A percentile compares a stretch with the other conserved stretches of the same genome.
These are phyloP conservation scores for Nyctanthes arbortristis DNA, from an alignment of 257 asterid species.

Conservation along the genomic window DNA sequence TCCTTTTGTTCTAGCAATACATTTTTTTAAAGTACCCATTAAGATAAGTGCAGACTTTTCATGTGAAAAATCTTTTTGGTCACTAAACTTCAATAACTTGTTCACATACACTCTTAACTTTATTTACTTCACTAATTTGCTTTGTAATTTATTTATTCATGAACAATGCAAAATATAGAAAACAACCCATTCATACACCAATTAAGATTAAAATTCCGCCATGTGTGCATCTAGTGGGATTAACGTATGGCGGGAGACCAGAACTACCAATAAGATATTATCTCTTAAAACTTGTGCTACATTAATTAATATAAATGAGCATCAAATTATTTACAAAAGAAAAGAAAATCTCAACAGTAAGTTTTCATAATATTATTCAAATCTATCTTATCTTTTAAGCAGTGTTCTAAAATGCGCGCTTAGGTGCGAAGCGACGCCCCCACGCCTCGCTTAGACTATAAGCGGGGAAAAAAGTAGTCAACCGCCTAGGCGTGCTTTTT, in stretches of 20 bases:
- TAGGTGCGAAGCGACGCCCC: no score
- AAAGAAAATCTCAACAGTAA: neutral
- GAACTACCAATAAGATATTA: neutral
- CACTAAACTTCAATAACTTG: neutral
- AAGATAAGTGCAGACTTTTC: neutral
- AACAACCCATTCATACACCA: neutral
- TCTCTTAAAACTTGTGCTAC: neutral
- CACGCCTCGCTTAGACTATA: no score
- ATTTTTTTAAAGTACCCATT: no score
- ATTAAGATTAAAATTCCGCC: neutral
- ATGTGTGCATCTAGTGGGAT: no score
- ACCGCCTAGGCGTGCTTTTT: no score
- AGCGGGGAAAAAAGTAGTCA: no score
- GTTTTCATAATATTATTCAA: neutral
- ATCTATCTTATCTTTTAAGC: neutral
- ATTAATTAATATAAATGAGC: neutral
- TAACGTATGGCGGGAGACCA: no score
- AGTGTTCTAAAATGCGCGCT: no score
- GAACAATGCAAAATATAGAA: neutral
- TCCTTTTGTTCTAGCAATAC: no score
- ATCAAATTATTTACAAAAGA: neutral
- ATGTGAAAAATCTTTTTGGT: neutral
- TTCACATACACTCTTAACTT: neutral
- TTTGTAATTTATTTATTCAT: neutral
- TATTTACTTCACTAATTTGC: neutral